These are phyloP conservation scores for Acer saccharum DNA, from an alignment of 345 rosid species.

Conservation along the genomic window DNA sequence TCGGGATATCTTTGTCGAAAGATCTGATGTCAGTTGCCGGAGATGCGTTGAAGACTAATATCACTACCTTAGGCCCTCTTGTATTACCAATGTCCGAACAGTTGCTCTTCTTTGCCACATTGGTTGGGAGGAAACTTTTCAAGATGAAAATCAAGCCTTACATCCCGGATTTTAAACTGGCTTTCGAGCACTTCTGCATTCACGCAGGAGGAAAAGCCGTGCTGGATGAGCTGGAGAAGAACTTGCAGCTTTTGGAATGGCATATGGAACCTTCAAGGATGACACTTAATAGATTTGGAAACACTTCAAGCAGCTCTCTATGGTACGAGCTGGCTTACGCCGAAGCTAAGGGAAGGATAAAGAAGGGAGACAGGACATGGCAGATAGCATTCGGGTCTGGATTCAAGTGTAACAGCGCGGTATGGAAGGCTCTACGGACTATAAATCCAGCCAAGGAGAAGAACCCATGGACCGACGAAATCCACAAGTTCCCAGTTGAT, in stretches of 20 bases:
- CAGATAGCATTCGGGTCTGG: conserved; percentile 73
- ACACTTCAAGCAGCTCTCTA: conserved; percentile 61
- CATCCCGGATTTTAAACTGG: conserved; percentile 59
- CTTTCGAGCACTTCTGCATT: conserved; percentile 65
- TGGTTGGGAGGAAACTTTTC: conserved; percentile 48
- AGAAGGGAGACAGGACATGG: conserved; percentile 53
- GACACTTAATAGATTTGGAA: conserved; percentile 53
- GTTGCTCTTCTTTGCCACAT: conserved; percentile 47
- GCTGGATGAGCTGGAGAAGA: conserved; percentile 56
- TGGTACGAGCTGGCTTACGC: conserved; percentile 58
- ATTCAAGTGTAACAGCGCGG: conserved; percentile 63
- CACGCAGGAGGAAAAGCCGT: conserved; percentile 59
- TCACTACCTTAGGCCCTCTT: conserved; percentile 63
- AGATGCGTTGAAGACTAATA: conserved; percentile 51
- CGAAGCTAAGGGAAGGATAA: conserved; percentile 62
- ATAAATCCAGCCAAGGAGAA: conserved; percentile 48
- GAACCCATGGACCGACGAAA: conserved; percentile 58
- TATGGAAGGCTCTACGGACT: conserved; percentile 58
- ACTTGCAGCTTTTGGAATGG: conserved; percentile 51
- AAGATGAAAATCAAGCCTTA: conserved; percentile 52
- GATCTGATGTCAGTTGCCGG: conserved; percentile 70
- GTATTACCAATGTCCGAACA: conserved; percentile 56
- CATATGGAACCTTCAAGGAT: conserved; percentile 70
- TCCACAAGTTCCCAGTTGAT: conserved; percentile 46
- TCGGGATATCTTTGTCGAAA: conserved; percentile 53